A percentile compares a stretch with the other conserved stretches of the same genome.
These are phyloP conservation scores for Suillus variegatus DNA, from an alignment of 768 basidiomycete genomes.

Conservation along the genomic window DNA sequence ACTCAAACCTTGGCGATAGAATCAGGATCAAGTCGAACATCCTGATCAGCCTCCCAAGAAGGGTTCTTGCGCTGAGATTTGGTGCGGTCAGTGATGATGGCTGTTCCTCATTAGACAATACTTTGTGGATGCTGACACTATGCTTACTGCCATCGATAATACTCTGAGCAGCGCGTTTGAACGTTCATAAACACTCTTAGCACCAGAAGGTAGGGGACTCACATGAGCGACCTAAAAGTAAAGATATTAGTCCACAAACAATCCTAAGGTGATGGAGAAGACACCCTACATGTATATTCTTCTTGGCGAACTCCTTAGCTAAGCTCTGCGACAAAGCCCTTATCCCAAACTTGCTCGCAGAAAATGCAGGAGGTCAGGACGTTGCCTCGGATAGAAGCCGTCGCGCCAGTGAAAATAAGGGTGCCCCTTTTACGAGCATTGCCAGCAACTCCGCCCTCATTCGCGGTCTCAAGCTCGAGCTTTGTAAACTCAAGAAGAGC, in stretches of 20 bases:
- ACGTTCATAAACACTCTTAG: neutral
- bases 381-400: conserved; percentile 66
- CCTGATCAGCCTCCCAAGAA: conserved; percentile 45
- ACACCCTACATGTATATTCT: conserved; percentile 67
- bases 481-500: conserved; percentile 60
- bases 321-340: conserved; percentile 70
- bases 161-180: neutral
- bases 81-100: conserved; percentile 32
- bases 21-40: conserved; percentile 56
- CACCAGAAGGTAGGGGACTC: conserved; percentile 27
- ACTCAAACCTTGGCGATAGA: conserved; percentile 66
- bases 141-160: conserved; percentile 1
- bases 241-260: conserved; percentile 8
- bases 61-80: conserved; percentile 31
- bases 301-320: conserved; percentile 72
- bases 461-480: conserved; percentile 44
- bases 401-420: conserved; percentile 74
- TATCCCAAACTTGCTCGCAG: conserved; percentile 63
- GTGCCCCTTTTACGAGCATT: conserved; percentile 58
- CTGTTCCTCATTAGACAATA: neutral
- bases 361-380: conserved; percentile 59
- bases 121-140: neutral
- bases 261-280: neutral
- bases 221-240: conserved; percentile 61
- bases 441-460: conserved; percentile 37